Base-by-base conservation (phyloP, 495 filamentous ascomycete genomes). In the Aspergillus indologenus region DNA sequence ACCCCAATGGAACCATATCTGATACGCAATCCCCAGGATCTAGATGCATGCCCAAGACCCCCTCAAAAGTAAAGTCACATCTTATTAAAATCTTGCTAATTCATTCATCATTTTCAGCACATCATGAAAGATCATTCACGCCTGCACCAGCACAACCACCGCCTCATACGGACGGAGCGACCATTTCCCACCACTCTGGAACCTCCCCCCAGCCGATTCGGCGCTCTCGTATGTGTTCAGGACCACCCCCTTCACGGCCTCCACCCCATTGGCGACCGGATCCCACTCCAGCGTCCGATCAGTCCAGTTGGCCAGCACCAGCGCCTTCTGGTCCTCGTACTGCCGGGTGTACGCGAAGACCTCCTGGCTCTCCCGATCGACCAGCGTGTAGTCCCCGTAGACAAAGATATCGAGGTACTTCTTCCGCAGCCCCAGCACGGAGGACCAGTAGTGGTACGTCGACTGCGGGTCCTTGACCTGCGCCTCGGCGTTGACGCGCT, bases 361-460 rank as follows among this genome's bases (percentile, higher is more conserved):
- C 42, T 77, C 71, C 58, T 79, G 66, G 52, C 73, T 78, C 4
- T 73, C 70, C 0, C 65, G 56, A 56, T 79, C 77, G 2, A 85
- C 61, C 45, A 83, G 65, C 53, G 75, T 68, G 61, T 84, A 90
- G 52, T 76, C 65, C 0, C 87, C 87, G 64, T 88, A 85, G 1
- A 88, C 80, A 49, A 87, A 85, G 14, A 83, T 62, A 43, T 84
- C 81, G 1, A 75, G 71, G 56, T 83, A 75, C 52, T 79, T 61
- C 67, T 85, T 83, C 49, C 85, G 75, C 34, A 86, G 58, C n/a
- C 65, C 63, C 3, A 87, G 71, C 56, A 85, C 71, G 3, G 68
- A 66, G 9, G 72, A 71, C 80, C 82, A 87, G 66, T 77, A 85
- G 54, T 73, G 58, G 56, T 83, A 80, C 9, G 78, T 69, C 4